Percentiles rank a stretch among this genome's conserved stretches.
Conservation (phyloP, 441 rosid species). For the Gossypium aridum region DNA sequence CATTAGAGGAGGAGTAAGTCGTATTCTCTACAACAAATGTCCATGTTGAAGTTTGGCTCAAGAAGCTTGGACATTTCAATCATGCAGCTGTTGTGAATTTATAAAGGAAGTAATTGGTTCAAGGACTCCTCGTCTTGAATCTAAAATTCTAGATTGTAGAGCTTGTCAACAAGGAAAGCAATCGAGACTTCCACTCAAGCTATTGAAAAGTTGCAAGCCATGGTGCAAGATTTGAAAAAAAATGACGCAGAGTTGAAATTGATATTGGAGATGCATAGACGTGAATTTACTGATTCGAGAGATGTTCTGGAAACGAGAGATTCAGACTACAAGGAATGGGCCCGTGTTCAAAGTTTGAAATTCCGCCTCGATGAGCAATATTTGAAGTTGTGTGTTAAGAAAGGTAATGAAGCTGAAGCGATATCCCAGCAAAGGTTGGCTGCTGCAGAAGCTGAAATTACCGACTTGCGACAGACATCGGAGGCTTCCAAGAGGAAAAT, state of each 20-base stretch:
- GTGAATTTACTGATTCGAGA: conserved; percentile 71
- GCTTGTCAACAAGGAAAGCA: too few species aligned
- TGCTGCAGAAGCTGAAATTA: conserved; percentile 97
- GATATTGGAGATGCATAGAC: conserved; percentile 79
- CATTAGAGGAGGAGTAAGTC: too few species aligned
- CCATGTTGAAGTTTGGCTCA: too few species aligned
- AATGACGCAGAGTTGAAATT: conserved; percentile 66
- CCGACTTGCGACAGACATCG: conserved; percentile 73
- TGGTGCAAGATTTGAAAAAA: conserved; percentile 65
- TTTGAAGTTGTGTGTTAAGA: conserved; percentile 84
- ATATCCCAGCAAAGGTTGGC: conserved; percentile 87
- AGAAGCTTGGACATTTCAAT: too few species aligned
- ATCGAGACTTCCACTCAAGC: too few species aligned
- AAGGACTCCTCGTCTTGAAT: too few species aligned
- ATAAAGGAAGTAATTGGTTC: too few species aligned
- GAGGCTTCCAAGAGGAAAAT: conserved; percentile 78
- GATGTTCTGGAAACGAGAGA: conserved; percentile 65
- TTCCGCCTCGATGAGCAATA: conserved; percentile 75
- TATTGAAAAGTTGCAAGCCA: too few species aligned
- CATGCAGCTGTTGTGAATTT: too few species aligned
- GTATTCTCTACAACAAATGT: too few species aligned
- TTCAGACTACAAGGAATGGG: conserved; percentile 78
- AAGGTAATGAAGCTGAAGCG: conserved; percentile 96
- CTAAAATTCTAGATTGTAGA: too few species aligned
- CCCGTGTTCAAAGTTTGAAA: conserved; percentile 74